Evolutionary conservation across 345 rosid genomes (phyloP).

Genomic region (Punica granatum): DNA sequence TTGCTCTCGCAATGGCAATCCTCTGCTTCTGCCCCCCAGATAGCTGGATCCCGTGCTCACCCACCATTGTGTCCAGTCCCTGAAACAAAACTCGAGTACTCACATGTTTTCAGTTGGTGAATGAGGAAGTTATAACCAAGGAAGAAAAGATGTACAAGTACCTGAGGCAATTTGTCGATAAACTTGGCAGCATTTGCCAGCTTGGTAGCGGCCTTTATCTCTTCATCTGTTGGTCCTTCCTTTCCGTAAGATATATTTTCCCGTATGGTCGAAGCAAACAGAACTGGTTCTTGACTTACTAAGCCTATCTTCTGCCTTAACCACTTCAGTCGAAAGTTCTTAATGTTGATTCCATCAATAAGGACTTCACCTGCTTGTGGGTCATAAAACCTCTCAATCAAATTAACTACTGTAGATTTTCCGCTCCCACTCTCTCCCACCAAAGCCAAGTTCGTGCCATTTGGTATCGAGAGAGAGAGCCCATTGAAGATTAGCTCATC

Average conservation of each 20-base stretch:
- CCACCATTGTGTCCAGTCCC: constrained; percentile 16
- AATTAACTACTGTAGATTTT: constrained; percentile 35
- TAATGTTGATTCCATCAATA: constrained; percentile 31
- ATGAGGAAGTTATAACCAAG: neutral
- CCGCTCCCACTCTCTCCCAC: constrained; percentile 48
- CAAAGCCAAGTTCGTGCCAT: constrained; percentile 34
- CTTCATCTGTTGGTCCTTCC: constrained; percentile 30
- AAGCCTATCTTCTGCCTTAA: constrained; percentile 36
- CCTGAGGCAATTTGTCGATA: constrained; percentile 34
- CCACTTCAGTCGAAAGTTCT: constrained; percentile 34
- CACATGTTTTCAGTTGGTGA: neutral
- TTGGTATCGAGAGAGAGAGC: constrained; percentile 26
- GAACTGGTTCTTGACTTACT: constrained; percentile 42
- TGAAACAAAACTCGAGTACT: neutral
- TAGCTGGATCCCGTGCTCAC: constrained; percentile 18
- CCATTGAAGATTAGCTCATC: constrained; percentile 28
- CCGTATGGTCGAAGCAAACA: constrained; percentile 32
- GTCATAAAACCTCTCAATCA: constrained; percentile 41
- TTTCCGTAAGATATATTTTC: constrained; percentile 39
- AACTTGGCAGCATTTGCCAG: constrained; percentile 41
- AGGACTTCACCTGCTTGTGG: constrained; percentile 36
- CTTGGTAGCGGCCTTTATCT: constrained; percentile 29
- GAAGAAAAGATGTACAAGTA: neutral
- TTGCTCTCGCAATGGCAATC: constrained; percentile 37
- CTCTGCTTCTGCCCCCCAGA: constrained; percentile 24